phyloP scores from a whole-genome alignment of 2,329 filamentous ascomycete genomes.

The Chaetomiaceae sp. region DNA sequence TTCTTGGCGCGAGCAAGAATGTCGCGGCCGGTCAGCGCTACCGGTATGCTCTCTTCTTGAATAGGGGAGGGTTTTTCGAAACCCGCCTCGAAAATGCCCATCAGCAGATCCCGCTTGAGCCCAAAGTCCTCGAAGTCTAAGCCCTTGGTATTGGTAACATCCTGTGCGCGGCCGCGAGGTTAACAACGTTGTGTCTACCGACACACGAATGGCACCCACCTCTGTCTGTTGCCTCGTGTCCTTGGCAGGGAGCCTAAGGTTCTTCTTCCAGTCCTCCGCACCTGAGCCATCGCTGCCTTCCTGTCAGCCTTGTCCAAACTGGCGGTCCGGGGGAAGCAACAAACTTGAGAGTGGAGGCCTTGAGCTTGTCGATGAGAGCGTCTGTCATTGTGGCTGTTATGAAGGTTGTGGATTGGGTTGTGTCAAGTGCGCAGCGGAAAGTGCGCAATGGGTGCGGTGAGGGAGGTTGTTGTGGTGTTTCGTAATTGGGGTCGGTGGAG shows the following conservation, averaged over 20 bases:
- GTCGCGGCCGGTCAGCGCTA: constrained; percentile 90
- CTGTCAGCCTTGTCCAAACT: constrained; percentile 34
- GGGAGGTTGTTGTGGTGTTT: not conserved
- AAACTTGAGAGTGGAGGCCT: constrained; percentile 43
- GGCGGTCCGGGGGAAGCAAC: constrained; percentile 20
- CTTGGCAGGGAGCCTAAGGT: constrained; percentile 65
- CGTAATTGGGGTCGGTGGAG: not conserved
- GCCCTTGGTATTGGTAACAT: constrained; percentile 97
- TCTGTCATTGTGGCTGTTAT: constrained; percentile 39
- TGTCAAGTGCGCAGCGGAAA: not conserved
- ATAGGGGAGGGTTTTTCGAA: constrained; percentile 99
- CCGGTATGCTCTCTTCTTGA: constrained; percentile 97
- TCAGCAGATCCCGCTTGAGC: constrained; percentile 90
- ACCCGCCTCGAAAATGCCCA: constrained; percentile 98
- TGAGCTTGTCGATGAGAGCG: constrained; percentile 51
- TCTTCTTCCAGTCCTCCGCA: constrained; percentile 69
- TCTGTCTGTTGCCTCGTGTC: constrained; percentile 79
- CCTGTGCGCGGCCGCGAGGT: constrained; percentile 47
- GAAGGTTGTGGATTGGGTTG: not conserved
- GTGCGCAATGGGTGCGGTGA: not conserved
- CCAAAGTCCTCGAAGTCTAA: constrained; percentile 97
- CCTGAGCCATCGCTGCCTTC: constrained; percentile 45
- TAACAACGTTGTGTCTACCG: not conserved
- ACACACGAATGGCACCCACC: constrained; percentile 40
- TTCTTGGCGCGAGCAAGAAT: constrained; percentile 97